These are phyloP conservation scores for Anthracocystis walkeri DNA, from an alignment of 1,284 basidiomycete species.

Conservation along the genomic window DNA sequence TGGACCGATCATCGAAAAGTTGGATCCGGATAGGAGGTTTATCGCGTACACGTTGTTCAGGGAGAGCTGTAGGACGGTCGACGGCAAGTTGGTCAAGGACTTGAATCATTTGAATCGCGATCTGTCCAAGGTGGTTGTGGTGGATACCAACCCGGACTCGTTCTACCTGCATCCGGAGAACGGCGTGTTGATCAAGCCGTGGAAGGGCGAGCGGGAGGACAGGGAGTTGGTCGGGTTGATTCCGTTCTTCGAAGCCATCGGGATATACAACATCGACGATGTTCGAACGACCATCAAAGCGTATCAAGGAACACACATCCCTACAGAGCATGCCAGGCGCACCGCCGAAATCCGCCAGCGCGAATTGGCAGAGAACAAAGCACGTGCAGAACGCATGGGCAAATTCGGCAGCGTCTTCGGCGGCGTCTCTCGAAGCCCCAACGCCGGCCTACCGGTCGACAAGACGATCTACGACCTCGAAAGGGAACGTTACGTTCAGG, in stretches of 20 bases:
- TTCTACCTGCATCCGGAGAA: slow-evolving; percentile 88
- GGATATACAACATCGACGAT: slow-evolving; percentile 73
- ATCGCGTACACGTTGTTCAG: slow-evolving; percentile 90
- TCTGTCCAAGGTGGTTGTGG: slow-evolving; percentile 85
- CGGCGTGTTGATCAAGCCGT: slow-evolving; percentile 83
- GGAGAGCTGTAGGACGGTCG: slow-evolving; percentile 72
- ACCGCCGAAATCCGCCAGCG: slow-evolving; percentile 77
- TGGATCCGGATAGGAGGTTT: slow-evolving; percentile 92
- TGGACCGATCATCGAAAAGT: slow-evolving; percentile 87
- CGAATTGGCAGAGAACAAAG: slow-evolving; percentile 74
- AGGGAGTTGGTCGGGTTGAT: slow-evolving; percentile 86
- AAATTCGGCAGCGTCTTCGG: slow-evolving; percentile 74
- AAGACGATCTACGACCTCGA: slow-evolving; percentile 89
- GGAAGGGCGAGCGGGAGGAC: slow-evolving; percentile 85
- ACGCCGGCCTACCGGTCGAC: slow-evolving; percentile 18
- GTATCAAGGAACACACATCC: slow-evolving; percentile 88
- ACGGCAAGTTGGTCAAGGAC: slow-evolving; percentile 75
- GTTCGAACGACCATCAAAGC: slow-evolving; percentile 86
- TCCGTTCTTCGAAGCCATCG: slow-evolving; percentile 89
- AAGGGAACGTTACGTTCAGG: slow-evolving; percentile 84
- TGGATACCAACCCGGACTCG: slow-evolving; percentile 87
- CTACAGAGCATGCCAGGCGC: slow-evolving; percentile 87
- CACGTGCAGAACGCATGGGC: slow-evolving; percentile 26
- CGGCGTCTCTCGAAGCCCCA: slow-evolving; percentile 53
- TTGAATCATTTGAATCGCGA: slow-evolving; percentile 92